phyloP scores from a whole-genome alignment of 805 yeast genomes.

The Barnettozyma sucrosica region DNA sequence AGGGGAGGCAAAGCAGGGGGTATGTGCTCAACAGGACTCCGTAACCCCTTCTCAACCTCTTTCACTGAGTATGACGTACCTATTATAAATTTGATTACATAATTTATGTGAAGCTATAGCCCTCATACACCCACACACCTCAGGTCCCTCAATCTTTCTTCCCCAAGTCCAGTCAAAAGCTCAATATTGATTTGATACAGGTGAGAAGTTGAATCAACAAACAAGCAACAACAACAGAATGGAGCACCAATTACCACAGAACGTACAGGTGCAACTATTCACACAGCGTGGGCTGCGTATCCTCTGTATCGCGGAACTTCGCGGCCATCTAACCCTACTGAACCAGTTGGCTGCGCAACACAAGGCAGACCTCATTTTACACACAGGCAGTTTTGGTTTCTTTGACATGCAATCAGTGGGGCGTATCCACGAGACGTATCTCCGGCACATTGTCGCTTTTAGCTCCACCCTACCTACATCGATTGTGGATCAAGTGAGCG shows the following conservation, averaged over 20 bases:
- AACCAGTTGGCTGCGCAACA: conserved; percentile 43
- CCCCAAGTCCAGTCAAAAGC: no score
- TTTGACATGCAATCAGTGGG: conserved; percentile 53
- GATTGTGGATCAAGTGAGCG: conserved; percentile 45
- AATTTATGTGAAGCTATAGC: no score
- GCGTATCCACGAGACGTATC: conserved; percentile 49
- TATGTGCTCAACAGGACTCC: no score
- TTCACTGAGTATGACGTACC: no score
- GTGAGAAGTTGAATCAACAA: neutral
- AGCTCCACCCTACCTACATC: conserved; percentile 50
- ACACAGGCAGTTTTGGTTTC: conserved; percentile 79
- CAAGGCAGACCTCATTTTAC: conserved; percentile 49
- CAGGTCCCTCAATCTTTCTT: no score
- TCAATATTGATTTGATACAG: no score
- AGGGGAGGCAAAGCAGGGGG: no score
- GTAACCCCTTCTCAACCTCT: no score
- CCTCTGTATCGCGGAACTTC: conserved; percentile 48
- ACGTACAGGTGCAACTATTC: conserved; percentile 6
- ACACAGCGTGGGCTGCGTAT: conserved; percentile 32
- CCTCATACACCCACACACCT: no score
- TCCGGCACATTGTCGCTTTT: conserved; percentile 62
- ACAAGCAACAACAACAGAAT: neutral
- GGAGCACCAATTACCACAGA: neutral
- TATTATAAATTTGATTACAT: no score
- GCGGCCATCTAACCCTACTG: conserved; percentile 46